phyloP scores from a whole-genome alignment of 2,329 filamentous ascomycete species.

The Fusarium sp. region DNA sequence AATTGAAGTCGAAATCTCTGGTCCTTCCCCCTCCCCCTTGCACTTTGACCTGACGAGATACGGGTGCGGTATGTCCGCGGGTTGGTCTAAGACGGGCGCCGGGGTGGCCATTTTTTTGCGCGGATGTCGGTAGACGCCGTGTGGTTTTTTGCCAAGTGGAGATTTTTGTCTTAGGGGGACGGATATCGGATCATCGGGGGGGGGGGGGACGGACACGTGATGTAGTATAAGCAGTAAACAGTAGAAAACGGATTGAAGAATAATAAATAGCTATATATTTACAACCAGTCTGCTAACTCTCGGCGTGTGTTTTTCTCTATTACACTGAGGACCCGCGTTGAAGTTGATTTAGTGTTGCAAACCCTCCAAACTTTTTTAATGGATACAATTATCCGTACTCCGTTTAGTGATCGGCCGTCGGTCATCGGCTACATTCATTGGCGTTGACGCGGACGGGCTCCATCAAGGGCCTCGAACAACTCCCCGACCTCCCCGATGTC shows the following conservation, averaged over 20 bases:
- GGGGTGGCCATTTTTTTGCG: slow-evolving; percentile 38
- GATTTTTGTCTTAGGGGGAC: slow-evolving; percentile 3
- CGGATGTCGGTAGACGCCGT: slow-evolving; percentile 38
- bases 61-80: slow-evolving; percentile 9
- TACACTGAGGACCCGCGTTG: slow-evolving; percentile 10
- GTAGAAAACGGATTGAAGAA: background rate
- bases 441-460: slow-evolving; percentile 14
- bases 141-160: slow-evolving; percentile 18
- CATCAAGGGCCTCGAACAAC: slow-evolving; percentile 32
- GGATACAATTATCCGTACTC: slow-evolving; percentile 8
- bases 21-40: slow-evolving; percentile 3
- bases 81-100: slow-evolving; percentile 36
- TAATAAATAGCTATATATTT: no score
- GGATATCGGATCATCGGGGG: slow-evolving; percentile 37
- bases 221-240: background rate
- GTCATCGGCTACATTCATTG: slow-evolving; percentile 40
- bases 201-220: slow-evolving; percentile 5
- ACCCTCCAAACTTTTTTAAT: slow-evolving; percentile 13
- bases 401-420: slow-evolving; percentile 28
- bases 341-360: slow-evolving; percentile 28
- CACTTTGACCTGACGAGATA: slow-evolving; percentile 11
- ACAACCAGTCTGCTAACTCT: background rate
- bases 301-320: background rate
- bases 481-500: slow-evolving; percentile 41
- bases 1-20: background rate